These are phyloP conservation scores for Asterophora lycoperdoides DNA, from an alignment of 768 basidiomycete species.

Conservation along the genomic window DNA sequence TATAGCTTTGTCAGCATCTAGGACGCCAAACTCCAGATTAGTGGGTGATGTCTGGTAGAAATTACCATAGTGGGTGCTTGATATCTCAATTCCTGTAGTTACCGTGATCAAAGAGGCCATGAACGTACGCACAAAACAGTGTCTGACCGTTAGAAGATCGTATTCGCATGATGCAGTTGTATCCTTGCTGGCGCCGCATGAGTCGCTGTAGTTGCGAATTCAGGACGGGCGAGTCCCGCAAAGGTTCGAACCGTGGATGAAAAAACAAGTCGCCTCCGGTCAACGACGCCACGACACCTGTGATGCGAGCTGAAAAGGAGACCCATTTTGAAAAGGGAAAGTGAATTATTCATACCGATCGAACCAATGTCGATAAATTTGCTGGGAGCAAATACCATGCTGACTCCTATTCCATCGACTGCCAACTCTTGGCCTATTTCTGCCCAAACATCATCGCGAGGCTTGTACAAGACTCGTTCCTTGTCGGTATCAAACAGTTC, in stretches of 20 bases:
- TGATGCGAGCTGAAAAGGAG: constrained; percentile 4
- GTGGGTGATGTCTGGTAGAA: constrained; percentile 64
- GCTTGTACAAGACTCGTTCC: constrained; percentile 74
- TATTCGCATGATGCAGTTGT: constrained; percentile 75
- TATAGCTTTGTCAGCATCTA: constrained; percentile 82
- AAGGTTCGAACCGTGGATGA: constrained; percentile 81
- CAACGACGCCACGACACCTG: constrained; percentile 60
- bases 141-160: constrained; percentile 78
- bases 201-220: constrained; percentile 75
- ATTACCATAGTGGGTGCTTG: constrained; percentile 61
- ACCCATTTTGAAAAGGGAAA: neutral
- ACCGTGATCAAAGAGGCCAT: neutral
- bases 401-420: constrained; percentile 86
- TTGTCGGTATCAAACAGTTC: constrained; percentile 79
- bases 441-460: constrained; percentile 77
- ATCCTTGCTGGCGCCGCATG: constrained; percentile 65
- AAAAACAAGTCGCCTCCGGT: constrained; percentile 92
- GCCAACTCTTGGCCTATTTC: constrained; percentile 85
- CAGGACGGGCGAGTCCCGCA: constrained; percentile 60
- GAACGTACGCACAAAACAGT: constrained; percentile 2
- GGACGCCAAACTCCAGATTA: constrained; percentile 72
- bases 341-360: constrained; percentile 53
- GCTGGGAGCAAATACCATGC: constrained; percentile 78
- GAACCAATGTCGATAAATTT: constrained; percentile 84
- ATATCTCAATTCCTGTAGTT: constrained; percentile 54